A percentile compares a stretch with the other conserved stretches of the same genome.
Conservation (phyloP, 805 yeast species). For the Dipodascopsis uninucleata region DNA sequence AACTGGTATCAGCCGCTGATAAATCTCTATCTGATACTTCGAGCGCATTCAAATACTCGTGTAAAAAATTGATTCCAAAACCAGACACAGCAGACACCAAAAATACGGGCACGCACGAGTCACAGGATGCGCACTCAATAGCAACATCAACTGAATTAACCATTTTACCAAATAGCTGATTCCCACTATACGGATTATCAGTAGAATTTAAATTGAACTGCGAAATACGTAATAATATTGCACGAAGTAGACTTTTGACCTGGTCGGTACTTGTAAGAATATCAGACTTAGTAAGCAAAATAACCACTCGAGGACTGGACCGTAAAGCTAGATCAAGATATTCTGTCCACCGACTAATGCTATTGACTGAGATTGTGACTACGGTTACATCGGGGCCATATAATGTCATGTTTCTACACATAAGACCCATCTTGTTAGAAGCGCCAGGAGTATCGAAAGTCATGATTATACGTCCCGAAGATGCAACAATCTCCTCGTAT, state of each 20-base stretch:
- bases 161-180: constrained; percentile 20
- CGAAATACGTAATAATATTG: constrained; percentile 13
- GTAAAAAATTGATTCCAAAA: constrained; percentile 16
- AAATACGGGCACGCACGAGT: constrained; percentile 23
- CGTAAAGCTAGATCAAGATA: constrained; percentile 17
- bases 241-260: constrained; percentile 12
- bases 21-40: constrained; percentile 1
- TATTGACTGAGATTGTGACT: constrained; percentile 11
- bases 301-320: constrained; percentile 16
- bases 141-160: constrained; percentile 19
- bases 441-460: constrained; percentile 27
- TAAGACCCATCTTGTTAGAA: constrained; percentile 8
- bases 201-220: constrained; percentile 2
- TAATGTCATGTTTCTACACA: constrained; percentile 18
- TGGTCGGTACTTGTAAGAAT: constrained; percentile 12
- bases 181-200: neutral
- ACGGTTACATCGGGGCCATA: constrained; percentile 20
- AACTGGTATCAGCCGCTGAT: neutral
- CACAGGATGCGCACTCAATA: constrained; percentile 13
- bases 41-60: constrained; percentile 16
- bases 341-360: constrained; percentile 17
- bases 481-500: constrained; percentile 20
- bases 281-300: constrained; percentile 23
- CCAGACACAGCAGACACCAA: constrained; percentile 24
- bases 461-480: constrained; percentile 21